Evolutionary conservation across 495 filamentous ascomycete species (phyloP).

Genomic region (Penicillium daleae): DNA sequence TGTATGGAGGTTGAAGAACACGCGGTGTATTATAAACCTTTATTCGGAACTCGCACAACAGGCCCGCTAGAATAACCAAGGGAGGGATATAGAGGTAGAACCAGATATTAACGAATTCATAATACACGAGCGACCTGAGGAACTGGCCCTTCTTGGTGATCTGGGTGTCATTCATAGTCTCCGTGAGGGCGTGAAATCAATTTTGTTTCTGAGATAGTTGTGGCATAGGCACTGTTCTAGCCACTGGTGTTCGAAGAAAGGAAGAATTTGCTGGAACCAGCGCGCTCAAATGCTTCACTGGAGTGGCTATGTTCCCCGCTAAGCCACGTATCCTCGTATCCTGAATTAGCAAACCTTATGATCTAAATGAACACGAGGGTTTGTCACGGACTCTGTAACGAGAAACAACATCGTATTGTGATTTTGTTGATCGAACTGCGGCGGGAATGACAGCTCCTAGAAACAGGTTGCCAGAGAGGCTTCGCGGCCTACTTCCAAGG

Average conservation of each 20-base stretch:
- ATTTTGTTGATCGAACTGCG: too few species aligned
- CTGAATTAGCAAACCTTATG: background rate
- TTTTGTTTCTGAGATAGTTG: background rate
- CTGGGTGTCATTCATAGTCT: background rate
- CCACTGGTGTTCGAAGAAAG: background rate
- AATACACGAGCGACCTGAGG: background rate
- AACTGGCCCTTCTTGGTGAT: background rate
- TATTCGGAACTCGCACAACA: constrained; percentile 1
- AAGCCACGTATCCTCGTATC: background rate
- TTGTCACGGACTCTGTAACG: too few species aligned
- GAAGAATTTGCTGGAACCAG: background rate
- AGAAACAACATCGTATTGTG: too few species aligned
- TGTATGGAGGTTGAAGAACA: background rate
- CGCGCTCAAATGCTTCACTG: background rate
- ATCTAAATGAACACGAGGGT: background rate
- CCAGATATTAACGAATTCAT: background rate
- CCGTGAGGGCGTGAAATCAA: background rate
- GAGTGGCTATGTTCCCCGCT: background rate
- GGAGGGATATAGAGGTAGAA: background rate
- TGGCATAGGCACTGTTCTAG: background rate
- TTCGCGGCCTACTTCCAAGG: too few species aligned
- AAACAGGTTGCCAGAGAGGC: too few species aligned
- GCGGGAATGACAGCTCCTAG: too few species aligned
- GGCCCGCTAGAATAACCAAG: background rate
- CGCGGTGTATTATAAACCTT: background rate